Base-by-base conservation (phyloP, 768 basidiomycete species). In the Mycena rosella region DNA sequence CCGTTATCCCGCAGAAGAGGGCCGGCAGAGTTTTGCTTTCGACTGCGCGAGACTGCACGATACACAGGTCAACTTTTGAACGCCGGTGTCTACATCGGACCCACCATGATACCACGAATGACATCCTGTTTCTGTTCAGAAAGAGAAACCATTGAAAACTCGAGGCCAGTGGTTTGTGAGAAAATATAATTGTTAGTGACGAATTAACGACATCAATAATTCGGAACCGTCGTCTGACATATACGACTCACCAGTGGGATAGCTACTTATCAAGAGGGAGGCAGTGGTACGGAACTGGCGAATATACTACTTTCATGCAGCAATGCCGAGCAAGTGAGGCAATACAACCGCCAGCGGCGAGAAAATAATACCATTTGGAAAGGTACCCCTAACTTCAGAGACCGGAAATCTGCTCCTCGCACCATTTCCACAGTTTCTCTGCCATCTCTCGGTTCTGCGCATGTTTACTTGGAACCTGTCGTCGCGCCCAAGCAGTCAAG, bases 401-500 rank as follows among this genome's bases (percentile, higher is more conserved):
- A 32, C 48, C 42, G 29, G 59, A 60, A 32, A 67, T 59, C 70
- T 76, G 74, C 47, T 74, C 72, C 52, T 76, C 75, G 38, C 77
- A 70, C 70, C 74, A 74, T 26, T 67, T 65, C 78, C 78, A 78
- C 20, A 78, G 51, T 32, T 45, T 73, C 47, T 60, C 60, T 8
- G 71, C 75, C 32, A 71, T 26, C 60, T 71, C 75, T 10, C 49
- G 63, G 32, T 78, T 72, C 20, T 64, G 66, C 8, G 73, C 69
- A 32, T 68, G 66, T 45, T 69, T 65, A 52, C 64, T 68, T 14
- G 72, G 68, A 34, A 68, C 61, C 14, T 74, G 74, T 5, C 72
- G 57, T 10, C 76, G 73, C 11, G 74, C 76, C 74, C 75, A 77
- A 5, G 73, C 73, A 48, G 75, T 68, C 55, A 76, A 57, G 45